Percentiles rank a stretch among this genome's conserved stretches.
Conservation (phyloP, 2,329 filamentous ascomycete species). For the Epichloe glyceriae region DNA sequence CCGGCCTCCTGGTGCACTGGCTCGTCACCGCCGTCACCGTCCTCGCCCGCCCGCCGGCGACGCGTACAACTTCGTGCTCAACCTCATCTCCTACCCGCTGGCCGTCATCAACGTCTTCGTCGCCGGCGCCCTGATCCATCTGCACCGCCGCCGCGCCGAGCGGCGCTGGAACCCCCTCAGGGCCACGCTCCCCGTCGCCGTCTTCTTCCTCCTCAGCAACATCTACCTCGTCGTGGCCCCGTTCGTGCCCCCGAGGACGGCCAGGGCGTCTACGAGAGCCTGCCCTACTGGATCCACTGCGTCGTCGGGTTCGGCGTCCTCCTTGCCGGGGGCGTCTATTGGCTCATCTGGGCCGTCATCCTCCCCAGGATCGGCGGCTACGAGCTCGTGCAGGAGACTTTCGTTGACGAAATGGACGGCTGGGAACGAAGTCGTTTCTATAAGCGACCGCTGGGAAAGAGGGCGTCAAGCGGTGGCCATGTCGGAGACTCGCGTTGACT, state of each 20-base stretch:
- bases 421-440: conserved; percentile 48
- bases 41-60: conserved; percentile 54
- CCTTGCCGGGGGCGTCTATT: conserved; percentile 39
- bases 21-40: conserved; percentile 51
- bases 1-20: conserved; percentile 52
- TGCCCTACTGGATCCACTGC: conserved; percentile 47
- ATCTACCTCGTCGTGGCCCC: conserved; percentile 48
- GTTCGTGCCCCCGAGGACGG: conserved; percentile 39
- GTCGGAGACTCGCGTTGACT: background rate
- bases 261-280: conserved; percentile 38
- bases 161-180: conserved; percentile 41
- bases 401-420: conserved; percentile 44
- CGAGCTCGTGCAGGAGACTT: conserved; percentile 40
- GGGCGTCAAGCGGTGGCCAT: background rate
- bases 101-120: conserved; percentile 45
- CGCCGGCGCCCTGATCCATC: conserved; percentile 36
- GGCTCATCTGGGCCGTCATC: conserved; percentile 40
- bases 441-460: conserved; percentile 21
- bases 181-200: conserved; percentile 38
- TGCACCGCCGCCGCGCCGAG: conserved; percentile 35
- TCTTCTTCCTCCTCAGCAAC: conserved; percentile 49
- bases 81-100: conserved; percentile 52
- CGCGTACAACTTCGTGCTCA: conserved; percentile 50
- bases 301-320: conserved; percentile 43
- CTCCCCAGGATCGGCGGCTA: conserved; percentile 40